Conservation (phyloP, 176 grass and related monocot genomes). For the Avena eriantha region DNA sequence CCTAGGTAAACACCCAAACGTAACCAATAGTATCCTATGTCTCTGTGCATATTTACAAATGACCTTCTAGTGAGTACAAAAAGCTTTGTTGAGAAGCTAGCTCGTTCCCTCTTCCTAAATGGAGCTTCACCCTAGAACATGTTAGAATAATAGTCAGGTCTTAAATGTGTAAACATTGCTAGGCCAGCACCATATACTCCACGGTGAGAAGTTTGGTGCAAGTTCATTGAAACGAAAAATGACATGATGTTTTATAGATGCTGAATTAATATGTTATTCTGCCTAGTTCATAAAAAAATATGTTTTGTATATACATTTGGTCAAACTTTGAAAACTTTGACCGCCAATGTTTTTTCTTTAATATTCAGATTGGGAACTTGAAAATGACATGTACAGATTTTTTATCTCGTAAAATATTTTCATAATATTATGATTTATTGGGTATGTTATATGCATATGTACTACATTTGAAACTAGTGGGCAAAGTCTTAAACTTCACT, state of each 20-base stretch:
- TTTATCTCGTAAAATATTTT: neutral
- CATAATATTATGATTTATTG: neutral
- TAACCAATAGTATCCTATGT: constrained; percentile 62
- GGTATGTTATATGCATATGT: neutral
- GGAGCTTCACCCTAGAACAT: constrained; percentile 31
- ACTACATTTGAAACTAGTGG: neutral
- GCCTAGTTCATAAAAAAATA: neutral
- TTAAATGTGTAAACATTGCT: neutral
- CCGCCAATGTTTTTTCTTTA: neutral
- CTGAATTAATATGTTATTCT: neutral
- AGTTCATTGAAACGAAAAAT: constrained; percentile 9
- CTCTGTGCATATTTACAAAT: constrained; percentile 59
- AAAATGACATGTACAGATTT: neutral
- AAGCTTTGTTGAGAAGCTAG: constrained; percentile 44
- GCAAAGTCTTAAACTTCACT: neutral
- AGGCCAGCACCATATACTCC: too few species aligned
- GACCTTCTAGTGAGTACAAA: constrained; percentile 57
- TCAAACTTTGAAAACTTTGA: neutral
- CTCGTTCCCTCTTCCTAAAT: constrained; percentile 44
- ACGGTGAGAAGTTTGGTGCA: neutral
- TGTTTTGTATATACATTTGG: neutral
- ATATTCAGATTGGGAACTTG: neutral
- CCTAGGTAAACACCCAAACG: constrained; percentile 45
- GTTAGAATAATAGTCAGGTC: neutral
- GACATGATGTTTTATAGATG: neutral